Base-by-base conservation (phyloP, 352 stramenopile species). In the Phytophthora colocasiae region DNA sequence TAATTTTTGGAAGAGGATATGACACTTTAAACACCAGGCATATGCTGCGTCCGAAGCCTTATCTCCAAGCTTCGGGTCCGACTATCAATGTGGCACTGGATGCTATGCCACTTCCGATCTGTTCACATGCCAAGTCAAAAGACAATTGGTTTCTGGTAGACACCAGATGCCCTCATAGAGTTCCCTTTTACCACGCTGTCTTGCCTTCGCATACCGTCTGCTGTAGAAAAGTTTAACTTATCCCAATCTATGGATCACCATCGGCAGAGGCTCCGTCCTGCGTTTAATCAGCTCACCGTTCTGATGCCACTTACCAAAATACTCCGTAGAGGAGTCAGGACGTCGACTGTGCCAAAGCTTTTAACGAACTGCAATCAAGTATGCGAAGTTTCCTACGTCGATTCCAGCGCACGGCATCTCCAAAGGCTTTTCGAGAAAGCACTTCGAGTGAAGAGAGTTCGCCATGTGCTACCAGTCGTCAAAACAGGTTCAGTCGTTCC, bases 351-450 rank as follows among this genome's bases (percentile, higher is more conserved):
- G 29, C 12, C 8, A 19, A 43, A 4, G 34, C 49, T 48, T 43
- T 32, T 11, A 6, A 51, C n/a, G 4, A 9, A n/a, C 12, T 3
- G n/a, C 38, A 22, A 15, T 45, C 24, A 11, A 49, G 47, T 8
- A 74, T 67, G 58, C 55, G 38, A 61, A 43, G 58, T 31, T 29
- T 80, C 7, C 50, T 78, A 11, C 64, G 57, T 10, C 64, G 58
- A 39, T 58, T 78, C 7, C 65, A 68, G 1, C 67, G 58, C 6
- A 26, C 34, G 40, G 24, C 56, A 7, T 49, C 44, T 6, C 29
- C 49, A 6, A 63, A 69, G 24, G 6, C 47, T 26, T 24, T 53
- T 43, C 39, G 39, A 41, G 51, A 57, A 17, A 48, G 22, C 26
- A 54, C 31, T 19, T 32, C 34, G 0, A 17, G 34, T 46, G 40